Conservation (phyloP, 164 flowering plant species). For the Macadamia tetraphylla region DNA sequence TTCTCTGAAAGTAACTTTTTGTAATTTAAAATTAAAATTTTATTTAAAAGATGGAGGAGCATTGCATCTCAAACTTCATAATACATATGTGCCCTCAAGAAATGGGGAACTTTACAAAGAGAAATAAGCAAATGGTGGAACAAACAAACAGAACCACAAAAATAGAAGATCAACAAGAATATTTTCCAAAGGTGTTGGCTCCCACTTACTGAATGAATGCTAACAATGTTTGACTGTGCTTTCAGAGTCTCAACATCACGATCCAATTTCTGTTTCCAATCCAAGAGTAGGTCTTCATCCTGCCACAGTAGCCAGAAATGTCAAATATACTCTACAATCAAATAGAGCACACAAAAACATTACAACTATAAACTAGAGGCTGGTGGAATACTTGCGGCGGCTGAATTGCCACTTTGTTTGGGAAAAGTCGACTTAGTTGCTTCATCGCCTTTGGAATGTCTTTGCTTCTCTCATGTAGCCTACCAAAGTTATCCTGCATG, state of each 20-base stretch:
- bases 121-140: too few species aligned
- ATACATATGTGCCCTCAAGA: too few species aligned
- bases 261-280: conserved; percentile 26
- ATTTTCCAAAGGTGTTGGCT: background rate
- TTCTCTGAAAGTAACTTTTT: too few species aligned
- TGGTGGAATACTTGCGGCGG: conserved; percentile 47
- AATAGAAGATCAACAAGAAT: too few species aligned
- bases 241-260: conserved; percentile 40
- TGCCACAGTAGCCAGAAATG: conserved; percentile 9
- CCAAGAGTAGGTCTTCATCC: conserved; percentile 45
- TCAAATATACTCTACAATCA: background rate
- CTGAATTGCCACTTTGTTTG: conserved; percentile 61
- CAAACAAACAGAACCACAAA: too few species aligned
- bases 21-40: too few species aligned
- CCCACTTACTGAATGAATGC: conserved; percentile 40
- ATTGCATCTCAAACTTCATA: too few species aligned
- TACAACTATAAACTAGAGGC: background rate
- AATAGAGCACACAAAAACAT: background rate
- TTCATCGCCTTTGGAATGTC: conserved; percentile 49
- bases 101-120: too few species aligned
- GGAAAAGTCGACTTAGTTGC: conserved; percentile 55
- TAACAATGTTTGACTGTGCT: conserved; percentile 33
- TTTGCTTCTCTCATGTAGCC: conserved; percentile 51
- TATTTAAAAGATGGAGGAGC: too few species aligned
- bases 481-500: conserved; percentile 52